These are phyloP conservation scores for Incumbomyces delicatus DNA, from an alignment of 2,329 filamentous ascomycete genomes.

Conservation along the genomic window DNA sequence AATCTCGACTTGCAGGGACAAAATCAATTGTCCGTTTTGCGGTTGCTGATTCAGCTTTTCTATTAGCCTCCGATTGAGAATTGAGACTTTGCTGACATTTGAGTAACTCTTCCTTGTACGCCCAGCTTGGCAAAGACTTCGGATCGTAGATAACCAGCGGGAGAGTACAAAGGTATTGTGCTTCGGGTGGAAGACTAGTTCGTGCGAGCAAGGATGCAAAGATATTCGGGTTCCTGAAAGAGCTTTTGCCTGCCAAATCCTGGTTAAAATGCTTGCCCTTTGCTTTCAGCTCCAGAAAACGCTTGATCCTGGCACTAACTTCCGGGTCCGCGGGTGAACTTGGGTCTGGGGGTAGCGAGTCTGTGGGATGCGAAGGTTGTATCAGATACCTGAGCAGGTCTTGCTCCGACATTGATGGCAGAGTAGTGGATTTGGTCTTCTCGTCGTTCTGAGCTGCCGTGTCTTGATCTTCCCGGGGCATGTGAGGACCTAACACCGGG, in stretches of 20 bases:
- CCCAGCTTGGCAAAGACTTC: slow-evolving; percentile 31
- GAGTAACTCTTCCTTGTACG: slow-evolving; percentile 38
- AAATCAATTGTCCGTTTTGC: slow-evolving; percentile 21
- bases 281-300: slow-evolving; percentile 53
- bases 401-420: slow-evolving; percentile 16
- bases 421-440: slow-evolving; percentile 2
- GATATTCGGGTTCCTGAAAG: slow-evolving; percentile 50
- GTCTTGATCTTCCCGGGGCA: slow-evolving; percentile 10
- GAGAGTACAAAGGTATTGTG: slow-evolving; percentile 46
- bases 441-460: slow-evolving; percentile 5
- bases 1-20: slow-evolving; percentile 8
- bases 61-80: slow-evolving; percentile 13
- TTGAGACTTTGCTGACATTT: slow-evolving; percentile 31
- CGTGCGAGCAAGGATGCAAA: slow-evolving; percentile 49
- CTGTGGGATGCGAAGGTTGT: slow-evolving; percentile 34
- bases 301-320: slow-evolving; percentile 47
- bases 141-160: slow-evolving; percentile 33
- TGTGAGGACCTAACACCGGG: slow-evolving; percentile 17
- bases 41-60: slow-evolving; percentile 16
- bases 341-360: slow-evolving; percentile 37
- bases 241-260: slow-evolving; percentile 47
- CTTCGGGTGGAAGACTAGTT: slow-evolving; percentile 43
- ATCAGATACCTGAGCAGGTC: slow-evolving; percentile 48
- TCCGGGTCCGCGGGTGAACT: slow-evolving; percentile 35
- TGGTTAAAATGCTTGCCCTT: slow-evolving; percentile 56